phyloP scores from a whole-genome alignment of 495 filamentous ascomycete species.

The Bathelium albidoporum region DNA sequence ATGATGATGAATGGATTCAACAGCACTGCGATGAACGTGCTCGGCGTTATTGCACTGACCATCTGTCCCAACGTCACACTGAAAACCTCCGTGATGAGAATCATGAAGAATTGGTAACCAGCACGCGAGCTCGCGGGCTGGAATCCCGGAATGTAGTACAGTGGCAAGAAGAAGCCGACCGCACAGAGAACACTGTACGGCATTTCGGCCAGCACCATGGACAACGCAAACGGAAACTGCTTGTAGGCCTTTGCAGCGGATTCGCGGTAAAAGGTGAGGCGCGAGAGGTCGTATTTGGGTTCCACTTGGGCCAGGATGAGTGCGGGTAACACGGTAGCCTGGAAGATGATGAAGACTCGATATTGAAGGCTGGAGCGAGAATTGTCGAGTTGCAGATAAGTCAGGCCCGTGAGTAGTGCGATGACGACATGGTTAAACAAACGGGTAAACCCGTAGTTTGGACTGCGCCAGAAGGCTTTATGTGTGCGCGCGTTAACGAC shows the following conservation, averaged over 20 bases:
- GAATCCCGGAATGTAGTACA: conserved; percentile 54
- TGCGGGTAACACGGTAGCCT: conserved; percentile 64
- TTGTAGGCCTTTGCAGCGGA: conserved; percentile 68
- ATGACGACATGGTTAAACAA: conserved; percentile 68
- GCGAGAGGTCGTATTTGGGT: conserved; percentile 63
- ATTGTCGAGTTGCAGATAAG: conserved; percentile 58
- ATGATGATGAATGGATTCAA: conserved; percentile 71
- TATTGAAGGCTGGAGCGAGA: conserved; percentile 62
- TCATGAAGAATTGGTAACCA: conserved; percentile 74
- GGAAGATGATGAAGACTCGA: conserved; percentile 75
- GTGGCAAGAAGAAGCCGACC: conserved; percentile 59
- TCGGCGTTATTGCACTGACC: conserved; percentile 58
- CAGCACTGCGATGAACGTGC: conserved; percentile 58
- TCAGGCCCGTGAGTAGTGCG: conserved; percentile 62
- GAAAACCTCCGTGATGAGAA: conserved; percentile 67
- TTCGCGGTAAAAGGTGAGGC: conserved; percentile 70
- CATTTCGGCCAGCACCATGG: conserved; percentile 64
- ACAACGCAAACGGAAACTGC: conserved; percentile 57
- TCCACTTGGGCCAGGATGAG: conserved; percentile 70
- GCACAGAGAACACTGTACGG: conserved; percentile 68
- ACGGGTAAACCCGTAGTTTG: conserved; percentile 68
- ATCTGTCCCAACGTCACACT: conserved; percentile 62
- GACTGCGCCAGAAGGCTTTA: conserved; percentile 60
- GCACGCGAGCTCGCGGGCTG: conserved; percentile 42
- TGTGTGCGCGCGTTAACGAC: conserved; percentile 54